Conservation (phyloP, 495 filamentous ascomycete species). For the Penicillium salamii region DNA sequence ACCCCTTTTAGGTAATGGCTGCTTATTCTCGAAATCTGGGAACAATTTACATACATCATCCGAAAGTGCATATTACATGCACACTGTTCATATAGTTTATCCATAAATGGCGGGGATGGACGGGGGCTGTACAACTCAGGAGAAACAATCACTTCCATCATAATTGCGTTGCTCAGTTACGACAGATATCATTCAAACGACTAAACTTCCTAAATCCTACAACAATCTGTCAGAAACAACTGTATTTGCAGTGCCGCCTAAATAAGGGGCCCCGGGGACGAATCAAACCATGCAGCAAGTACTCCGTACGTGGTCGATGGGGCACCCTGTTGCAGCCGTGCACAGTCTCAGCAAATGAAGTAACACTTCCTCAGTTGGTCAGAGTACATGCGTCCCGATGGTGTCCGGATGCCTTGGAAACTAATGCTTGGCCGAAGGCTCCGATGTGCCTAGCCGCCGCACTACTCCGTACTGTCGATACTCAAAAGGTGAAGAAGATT, state of each 20-base stretch:
- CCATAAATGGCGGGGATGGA: background rate
- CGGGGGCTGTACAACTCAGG: background rate
- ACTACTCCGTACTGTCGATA: background rate
- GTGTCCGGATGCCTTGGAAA: constrained; percentile 23
- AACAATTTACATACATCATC: background rate
- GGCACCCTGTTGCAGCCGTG: background rate
- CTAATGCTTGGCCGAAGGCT: constrained; percentile 10
- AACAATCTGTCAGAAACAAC: background rate
- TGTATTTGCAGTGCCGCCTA: constrained; percentile 8
- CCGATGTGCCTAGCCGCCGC: constrained; percentile 15
- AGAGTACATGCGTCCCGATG: constrained; percentile 2
- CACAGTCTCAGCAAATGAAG: background rate
- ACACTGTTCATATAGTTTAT: background rate
- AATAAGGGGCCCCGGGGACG: constrained; percentile 10
- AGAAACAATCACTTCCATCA: background rate
- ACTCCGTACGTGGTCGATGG: constrained; percentile 9
- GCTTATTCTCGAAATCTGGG: background rate
- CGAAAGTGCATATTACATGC: background rate
- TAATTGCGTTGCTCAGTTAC: constrained; percentile 7
- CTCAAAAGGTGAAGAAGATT: constrained; percentile 2
- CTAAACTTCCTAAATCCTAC: background rate
- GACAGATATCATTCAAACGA: constrained; percentile 4
- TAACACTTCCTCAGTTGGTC: background rate
- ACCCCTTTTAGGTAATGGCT: background rate
- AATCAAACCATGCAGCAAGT: constrained; percentile 6